A percentile compares a stretch with the other conserved stretches of the same genome.
phyloP scores from a whole-genome alignment of 371 early-diverging fungal genomes.

The Umbelopsis sp. region DNA sequence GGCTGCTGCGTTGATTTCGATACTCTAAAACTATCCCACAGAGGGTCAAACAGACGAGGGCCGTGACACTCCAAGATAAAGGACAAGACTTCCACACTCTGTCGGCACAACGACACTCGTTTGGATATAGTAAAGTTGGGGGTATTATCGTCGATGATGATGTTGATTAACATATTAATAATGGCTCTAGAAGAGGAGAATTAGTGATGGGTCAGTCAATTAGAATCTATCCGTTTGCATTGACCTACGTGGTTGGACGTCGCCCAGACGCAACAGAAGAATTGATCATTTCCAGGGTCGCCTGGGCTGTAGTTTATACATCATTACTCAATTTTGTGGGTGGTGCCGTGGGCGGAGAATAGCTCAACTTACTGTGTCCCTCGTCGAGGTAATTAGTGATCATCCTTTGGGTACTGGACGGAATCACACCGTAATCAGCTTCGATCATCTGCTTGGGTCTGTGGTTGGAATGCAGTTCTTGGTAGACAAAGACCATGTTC shows the following conservation, averaged over 20 bases:
- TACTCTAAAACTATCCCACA: background rate
- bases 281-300: background rate
- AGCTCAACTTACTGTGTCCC: slow-evolving; percentile 4
- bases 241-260: background rate
- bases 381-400: background rate
- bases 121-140: background rate
- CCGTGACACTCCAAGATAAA: slow-evolving; percentile 2
- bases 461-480: background rate
- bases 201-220: background rate
- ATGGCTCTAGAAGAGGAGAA: background rate
- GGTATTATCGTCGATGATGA: background rate
- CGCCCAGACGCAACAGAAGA: slow-evolving; percentile 7
- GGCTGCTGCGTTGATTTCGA: background rate
- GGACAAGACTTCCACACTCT: background rate
- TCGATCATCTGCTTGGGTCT: background rate
- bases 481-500: background rate
- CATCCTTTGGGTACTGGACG: background rate
- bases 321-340: background rate
- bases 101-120: background rate
- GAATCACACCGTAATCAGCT: background rate
- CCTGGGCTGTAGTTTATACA: background rate
- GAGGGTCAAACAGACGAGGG: background rate
- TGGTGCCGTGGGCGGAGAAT: background rate
- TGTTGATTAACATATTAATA: background rate
- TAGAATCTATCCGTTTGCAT: background rate